Evolutionary conservation across 164 flowering plant genomes (phyloP).

Genomic region (Protea cynaroides): DNA sequence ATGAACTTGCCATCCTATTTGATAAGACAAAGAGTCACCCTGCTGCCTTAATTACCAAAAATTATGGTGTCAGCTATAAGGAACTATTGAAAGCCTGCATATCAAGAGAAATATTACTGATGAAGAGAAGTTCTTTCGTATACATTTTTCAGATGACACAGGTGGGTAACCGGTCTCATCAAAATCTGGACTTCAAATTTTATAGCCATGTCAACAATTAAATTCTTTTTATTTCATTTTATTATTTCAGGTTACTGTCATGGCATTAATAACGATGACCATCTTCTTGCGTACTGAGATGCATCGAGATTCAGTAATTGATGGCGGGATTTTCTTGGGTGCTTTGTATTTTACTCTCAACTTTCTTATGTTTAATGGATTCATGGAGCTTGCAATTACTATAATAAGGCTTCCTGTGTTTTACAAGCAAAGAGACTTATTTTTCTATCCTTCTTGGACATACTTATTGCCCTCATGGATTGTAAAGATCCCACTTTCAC

Average conservation of each 20-base stretch:
- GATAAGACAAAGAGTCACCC: slow-evolving; percentile 62
- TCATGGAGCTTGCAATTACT: slow-evolving; percentile 45
- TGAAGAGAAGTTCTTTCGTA: slow-evolving; percentile 67
- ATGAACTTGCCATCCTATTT: slow-evolving; percentile 48
- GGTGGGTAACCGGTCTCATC: slow-evolving; percentile 22
- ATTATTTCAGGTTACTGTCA: slow-evolving; percentile 28
- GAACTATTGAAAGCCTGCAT: slow-evolving; percentile 54
- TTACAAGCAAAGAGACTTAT: slow-evolving; percentile 79
- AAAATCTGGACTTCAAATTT: neutral
- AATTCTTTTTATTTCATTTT: neutral
- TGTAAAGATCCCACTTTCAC: slow-evolving; percentile 44
- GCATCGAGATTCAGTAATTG: slow-evolving; percentile 21
- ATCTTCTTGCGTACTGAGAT: slow-evolving; percentile 45
- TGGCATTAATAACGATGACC: slow-evolving; percentile 38
- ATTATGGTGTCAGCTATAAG: slow-evolving; percentile 51
- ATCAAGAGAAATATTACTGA: slow-evolving; percentile 54
- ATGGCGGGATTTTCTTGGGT: slow-evolving; percentile 43
- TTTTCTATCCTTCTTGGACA: slow-evolving; percentile 83
- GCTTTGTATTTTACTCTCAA: slow-evolving; percentile 36
- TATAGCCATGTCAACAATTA: neutral
- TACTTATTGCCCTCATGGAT: slow-evolving; percentile 71
- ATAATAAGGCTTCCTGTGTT: slow-evolving; percentile 59
- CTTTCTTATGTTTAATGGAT: slow-evolving; percentile 41
- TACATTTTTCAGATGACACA: slow-evolving; percentile 50
- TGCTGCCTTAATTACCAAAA: slow-evolving; percentile 44